A percentile compares a stretch with the other conserved stretches of the same genome.
These are phyloP conservation scores for Puccinia polysora DNA, from an alignment of 1,284 basidiomycete genomes.

Conservation along the genomic window DNA sequence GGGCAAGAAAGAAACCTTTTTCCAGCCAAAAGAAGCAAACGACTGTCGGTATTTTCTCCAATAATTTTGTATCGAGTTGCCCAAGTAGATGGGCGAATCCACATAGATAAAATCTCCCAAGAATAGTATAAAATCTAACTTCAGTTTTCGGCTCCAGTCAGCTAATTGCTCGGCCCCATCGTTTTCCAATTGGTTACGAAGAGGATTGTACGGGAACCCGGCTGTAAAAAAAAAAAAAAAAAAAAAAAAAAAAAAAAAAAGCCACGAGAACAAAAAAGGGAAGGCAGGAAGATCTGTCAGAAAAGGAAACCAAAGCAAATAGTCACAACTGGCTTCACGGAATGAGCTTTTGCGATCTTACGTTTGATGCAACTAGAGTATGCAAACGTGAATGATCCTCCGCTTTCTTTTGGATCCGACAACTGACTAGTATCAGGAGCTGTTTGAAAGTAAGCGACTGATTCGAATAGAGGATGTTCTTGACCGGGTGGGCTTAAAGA, in stretches of 20 bases:
- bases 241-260: neutral
- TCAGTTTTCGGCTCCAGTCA: neutral
- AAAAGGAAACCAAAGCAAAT: neutral
- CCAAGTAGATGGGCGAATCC: slow-evolving; percentile 55
- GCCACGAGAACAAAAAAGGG: neutral
- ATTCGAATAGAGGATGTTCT: slow-evolving; percentile 41
- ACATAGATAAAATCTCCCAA: slow-evolving; percentile 48
- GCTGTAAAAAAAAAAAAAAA: slow-evolving; percentile 9
- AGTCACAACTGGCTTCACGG: too few relatives aligned
- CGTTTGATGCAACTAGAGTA: slow-evolving; percentile 42
- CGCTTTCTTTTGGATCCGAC: neutral
- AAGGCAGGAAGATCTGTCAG: neutral
- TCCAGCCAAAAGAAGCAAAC: slow-evolving; percentile 64
- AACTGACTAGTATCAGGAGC: slow-evolving; percentile 45
- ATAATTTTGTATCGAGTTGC: slow-evolving; percentile 61
- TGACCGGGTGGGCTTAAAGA: neutral
- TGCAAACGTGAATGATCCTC: slow-evolving; percentile 31
- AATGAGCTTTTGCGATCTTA: too few relatives aligned
- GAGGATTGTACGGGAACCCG: slow-evolving; percentile 43
- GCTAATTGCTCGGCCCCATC: slow-evolving; percentile 33
- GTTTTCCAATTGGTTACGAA: slow-evolving; percentile 24
- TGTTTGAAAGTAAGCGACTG: slow-evolving; percentile 44
- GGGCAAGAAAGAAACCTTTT: slow-evolving; percentile 63
- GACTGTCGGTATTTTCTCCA: slow-evolving; percentile 64
- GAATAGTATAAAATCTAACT: slow-evolving; percentile 43